phyloP scores from a whole-genome alignment of 768 basidiomycete genomes.

The Macrolepiota fuliginosa region DNA sequence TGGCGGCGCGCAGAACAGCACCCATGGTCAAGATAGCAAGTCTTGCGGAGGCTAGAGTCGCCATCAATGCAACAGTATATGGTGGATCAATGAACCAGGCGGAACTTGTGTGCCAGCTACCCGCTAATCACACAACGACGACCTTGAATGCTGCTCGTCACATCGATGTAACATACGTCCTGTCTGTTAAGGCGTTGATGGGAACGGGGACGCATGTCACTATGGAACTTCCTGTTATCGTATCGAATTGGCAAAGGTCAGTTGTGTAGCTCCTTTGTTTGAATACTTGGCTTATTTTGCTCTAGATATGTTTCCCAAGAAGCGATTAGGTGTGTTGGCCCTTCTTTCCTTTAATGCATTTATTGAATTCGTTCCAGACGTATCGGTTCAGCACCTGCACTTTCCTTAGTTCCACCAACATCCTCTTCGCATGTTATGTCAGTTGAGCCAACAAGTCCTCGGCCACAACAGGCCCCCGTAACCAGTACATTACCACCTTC shows the following conservation, averaged over 20 bases:
- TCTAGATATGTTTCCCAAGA: slow-evolving; percentile 67
- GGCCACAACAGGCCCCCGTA: slow-evolving; percentile 6
- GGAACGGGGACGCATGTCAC: slow-evolving; percentile 61
- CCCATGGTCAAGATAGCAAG: slow-evolving; percentile 52
- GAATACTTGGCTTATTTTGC: slow-evolving; percentile 8
- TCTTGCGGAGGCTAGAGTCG: slow-evolving; percentile 69
- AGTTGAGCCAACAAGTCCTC: neutral
- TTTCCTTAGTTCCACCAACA: slow-evolving; percentile 37
- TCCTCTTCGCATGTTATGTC: neutral
- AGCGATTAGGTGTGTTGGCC: slow-evolving; percentile 50
- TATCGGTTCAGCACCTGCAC: slow-evolving; percentile 43
- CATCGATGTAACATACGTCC: slow-evolving; percentile 81
- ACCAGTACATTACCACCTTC: slow-evolving; percentile 10
- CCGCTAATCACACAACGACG: slow-evolving; percentile 72
- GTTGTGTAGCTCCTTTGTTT: slow-evolving; percentile 21
- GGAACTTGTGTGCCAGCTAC: slow-evolving; percentile 71
- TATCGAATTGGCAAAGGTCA: slow-evolving; percentile 86
- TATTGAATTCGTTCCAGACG: slow-evolving; percentile 29
- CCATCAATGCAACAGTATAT: slow-evolving; percentile 71
- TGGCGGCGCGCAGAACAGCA: slow-evolving; percentile 54
- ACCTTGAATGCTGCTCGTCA: slow-evolving; percentile 80
- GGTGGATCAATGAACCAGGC: slow-evolving; percentile 69
- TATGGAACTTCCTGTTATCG: slow-evolving; percentile 75
- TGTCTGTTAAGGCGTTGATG: slow-evolving; percentile 76
- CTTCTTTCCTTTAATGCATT: slow-evolving; percentile 19